These are phyloP conservation scores for Colletotrichum tropicale DNA, from an alignment of 2,329 filamentous ascomycete species.

Conservation along the genomic window DNA sequence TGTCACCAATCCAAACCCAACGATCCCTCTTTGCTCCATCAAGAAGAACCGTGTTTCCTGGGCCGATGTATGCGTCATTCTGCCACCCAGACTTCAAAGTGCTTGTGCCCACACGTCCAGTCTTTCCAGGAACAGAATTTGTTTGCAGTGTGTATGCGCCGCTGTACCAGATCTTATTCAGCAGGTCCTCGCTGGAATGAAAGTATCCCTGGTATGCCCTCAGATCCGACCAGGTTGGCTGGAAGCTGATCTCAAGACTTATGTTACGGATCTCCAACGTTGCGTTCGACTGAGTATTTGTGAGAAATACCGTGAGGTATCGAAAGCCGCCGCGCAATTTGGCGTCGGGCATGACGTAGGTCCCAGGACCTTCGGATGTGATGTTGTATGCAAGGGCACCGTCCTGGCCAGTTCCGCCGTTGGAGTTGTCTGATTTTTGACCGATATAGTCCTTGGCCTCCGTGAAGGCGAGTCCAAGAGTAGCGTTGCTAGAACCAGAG, in stretches of 20 bases:
- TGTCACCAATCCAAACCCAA: not conserved
- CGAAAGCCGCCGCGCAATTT: not conserved
- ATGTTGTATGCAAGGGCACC: not conserved
- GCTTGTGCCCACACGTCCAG: not conserved
- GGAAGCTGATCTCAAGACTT: not conserved
- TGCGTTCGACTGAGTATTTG: not conserved
- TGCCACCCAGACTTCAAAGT: not conserved
- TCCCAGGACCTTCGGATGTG: not conserved
- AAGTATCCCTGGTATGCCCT: not conserved
- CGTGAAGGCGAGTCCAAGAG: not conserved
- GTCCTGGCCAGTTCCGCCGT: not conserved
- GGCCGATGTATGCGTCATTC: not conserved
- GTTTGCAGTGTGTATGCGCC: not conserved
- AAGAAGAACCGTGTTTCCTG: not conserved
- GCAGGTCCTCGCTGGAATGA: not conserved
- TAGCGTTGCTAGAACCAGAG: not conserved
- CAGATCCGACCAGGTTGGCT: not conserved
- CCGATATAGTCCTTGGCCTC: not conserved
- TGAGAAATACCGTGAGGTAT: not conserved
- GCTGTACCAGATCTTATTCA: not conserved
- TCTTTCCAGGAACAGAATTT: not conserved
- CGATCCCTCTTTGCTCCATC: not conserved
- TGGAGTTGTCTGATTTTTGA: not conserved
- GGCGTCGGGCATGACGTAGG: not conserved
- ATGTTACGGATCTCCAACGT: not conserved